A percentile compares a stretch with the other conserved stretches of the same genome.
These are phyloP conservation scores for Melaleuca alternifolia DNA, from an alignment of 345 rosid species.

Conservation along the genomic window DNA sequence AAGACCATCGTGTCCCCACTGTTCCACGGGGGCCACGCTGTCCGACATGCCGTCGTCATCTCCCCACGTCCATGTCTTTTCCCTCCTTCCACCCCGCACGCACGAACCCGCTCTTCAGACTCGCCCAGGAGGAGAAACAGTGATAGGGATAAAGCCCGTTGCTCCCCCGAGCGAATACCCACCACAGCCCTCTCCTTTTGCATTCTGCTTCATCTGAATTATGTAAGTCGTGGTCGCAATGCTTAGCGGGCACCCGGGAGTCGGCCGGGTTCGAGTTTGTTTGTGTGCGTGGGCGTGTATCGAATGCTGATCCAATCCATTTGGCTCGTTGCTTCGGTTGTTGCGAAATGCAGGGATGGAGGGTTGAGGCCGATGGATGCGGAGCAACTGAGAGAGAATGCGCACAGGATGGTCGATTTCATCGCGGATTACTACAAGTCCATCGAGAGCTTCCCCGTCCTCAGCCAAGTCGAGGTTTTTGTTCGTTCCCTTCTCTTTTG, in stretches of 20 bases:
- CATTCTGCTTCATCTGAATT: neutral
- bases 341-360: neutral
- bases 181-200: neutral
- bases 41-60: neutral
- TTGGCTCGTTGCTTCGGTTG: neutral
- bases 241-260: neutral
- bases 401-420: conserved; percentile 84
- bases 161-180: neutral
- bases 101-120: neutral
- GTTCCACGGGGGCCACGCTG: neutral
- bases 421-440: conserved; percentile 84
- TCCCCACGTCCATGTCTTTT: neutral
- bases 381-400: conserved; percentile 62
- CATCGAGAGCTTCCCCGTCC: conserved; percentile 71
- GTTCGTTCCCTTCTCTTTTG: neutral
- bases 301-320: neutral
- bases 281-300: neutral
- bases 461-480: conserved; percentile 75
- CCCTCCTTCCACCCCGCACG: neutral
- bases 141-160: neutral
- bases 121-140: neutral
- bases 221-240: neutral
- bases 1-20: neutral
- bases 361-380: conserved; percentile 55
- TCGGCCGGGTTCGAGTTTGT: neutral